Base-by-base conservation (phyloP, 108 stramenopile species). In the Stephanodiscus triporus region DNA sequence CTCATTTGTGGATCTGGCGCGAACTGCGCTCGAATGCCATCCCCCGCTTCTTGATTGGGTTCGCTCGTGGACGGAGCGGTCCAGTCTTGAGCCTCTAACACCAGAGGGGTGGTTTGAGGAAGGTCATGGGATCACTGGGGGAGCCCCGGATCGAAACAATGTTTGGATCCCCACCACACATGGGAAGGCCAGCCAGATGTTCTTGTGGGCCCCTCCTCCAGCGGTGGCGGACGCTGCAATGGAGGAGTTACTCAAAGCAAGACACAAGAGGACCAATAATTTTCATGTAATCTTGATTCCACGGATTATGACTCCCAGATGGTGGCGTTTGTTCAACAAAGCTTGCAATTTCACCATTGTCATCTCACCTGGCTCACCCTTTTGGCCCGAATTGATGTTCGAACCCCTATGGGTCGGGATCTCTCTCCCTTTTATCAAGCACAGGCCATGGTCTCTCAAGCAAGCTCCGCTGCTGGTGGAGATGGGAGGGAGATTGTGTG, bases 341-440 rank as follows among this genome's bases (percentile, higher is more conserved):
- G 37, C 23, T 5, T 59, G 69, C 59, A 57, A 70, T 20, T 23
- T 59, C 0, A 29, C 42, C 0, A 59, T 59, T 59, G 7, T 27
- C 24, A 22, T 70, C 20, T 40, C 57, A 20, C 19, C 57, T 34
- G 30, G 56, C 0, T 4, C 56, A 22, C 13, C 74, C 29, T 34
- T 59, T 57, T 81, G 80, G 80, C 80, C 75, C 2, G 16, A 10
- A 16, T 13, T 29, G 2, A 75, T 76, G 80, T 45, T 20, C 47
- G 75, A 76, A 71, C 80, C 80, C 53, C 14, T 81, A 4, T 53
- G 68, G 48, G 22, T 81, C 37, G 80, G 75, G 30, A 43, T 81
- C 40, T 7, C 37, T 20, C 58, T 81, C 36, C 80, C 80, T 51
- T 76, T 81, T 14, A 67, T 56, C 45, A 16, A 8, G 2, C 42